Conservation (phyloP, 345 rosid genomes). For the Melaleuca quinquenervia region DNA sequence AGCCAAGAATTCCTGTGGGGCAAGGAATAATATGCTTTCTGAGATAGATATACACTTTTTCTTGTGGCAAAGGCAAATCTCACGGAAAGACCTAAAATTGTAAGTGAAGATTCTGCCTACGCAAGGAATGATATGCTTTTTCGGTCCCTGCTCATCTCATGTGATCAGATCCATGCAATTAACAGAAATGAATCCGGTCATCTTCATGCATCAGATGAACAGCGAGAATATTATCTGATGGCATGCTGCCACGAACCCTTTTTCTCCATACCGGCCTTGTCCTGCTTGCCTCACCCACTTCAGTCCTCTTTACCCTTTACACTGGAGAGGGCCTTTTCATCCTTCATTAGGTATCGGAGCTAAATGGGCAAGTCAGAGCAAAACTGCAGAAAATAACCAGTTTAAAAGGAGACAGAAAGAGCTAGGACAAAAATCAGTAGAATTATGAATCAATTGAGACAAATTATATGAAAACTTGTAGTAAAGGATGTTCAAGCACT, state of each 20-base stretch:
- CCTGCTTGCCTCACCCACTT: neutral
- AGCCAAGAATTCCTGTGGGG: neutral
- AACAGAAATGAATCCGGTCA: neutral
- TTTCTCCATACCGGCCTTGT: neutral
- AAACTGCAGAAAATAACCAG: neutral
- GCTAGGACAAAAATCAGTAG: neutral
- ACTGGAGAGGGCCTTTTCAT: neutral
- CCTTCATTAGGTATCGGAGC: neutral
- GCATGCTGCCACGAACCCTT: neutral
- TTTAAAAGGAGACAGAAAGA: neutral
- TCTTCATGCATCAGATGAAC: neutral
- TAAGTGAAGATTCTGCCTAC: neutral
- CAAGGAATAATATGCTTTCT: neutral
- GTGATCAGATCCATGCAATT: neutral
- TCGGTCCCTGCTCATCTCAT: neutral
- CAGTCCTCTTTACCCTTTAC: neutral
- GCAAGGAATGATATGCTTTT: neutral
- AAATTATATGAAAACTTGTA: neutral
- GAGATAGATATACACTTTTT: neutral
- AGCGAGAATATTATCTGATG: neutral
- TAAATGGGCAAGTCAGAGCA: neutral
- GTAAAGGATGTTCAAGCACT: neutral
- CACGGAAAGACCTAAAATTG: neutral
- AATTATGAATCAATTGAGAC: neutral
- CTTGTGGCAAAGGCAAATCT: neutral